phyloP scores from a whole-genome alignment of 2,329 filamentous ascomycete species.

The Trichoderma lentiforme region DNA sequence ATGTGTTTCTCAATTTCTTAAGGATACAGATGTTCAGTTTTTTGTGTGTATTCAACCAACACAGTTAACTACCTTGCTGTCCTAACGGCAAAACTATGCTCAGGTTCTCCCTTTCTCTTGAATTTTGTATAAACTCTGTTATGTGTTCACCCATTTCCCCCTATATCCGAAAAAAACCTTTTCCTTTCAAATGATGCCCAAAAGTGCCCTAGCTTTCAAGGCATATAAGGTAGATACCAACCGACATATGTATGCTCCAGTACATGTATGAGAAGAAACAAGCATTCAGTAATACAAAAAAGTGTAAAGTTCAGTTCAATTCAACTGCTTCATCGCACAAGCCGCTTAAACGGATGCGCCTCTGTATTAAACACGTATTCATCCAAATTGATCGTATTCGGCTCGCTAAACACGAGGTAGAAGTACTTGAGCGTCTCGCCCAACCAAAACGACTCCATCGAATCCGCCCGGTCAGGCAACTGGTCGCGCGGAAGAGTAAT shows the following conservation, averaged over 20 bases:
- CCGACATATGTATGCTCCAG: background rate
- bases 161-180: background rate
- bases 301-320: background rate
- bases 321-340: slow-evolving; percentile 43
- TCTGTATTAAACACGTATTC: slow-evolving; percentile 63
- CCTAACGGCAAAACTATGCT: background rate
- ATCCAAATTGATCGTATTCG: slow-evolving; percentile 61
- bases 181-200: background rate
- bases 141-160: background rate
- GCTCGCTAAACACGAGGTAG: slow-evolving; percentile 67
- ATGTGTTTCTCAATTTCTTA: background rate
- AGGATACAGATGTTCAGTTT: background rate
- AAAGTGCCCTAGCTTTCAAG: background rate
- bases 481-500: slow-evolving; percentile 28
- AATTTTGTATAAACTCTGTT: background rate
- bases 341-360: slow-evolving; percentile 44
- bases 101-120: background rate
- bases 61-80: too few species aligned
- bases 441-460: slow-evolving; percentile 69
- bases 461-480: slow-evolving; percentile 46
- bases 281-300: background rate
- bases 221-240: background rate
- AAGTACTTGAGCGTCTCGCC: slow-evolving; percentile 75
- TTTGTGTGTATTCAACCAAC: background rate
- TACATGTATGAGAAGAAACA: background rate